Evolutionary conservation across 2,329 filamentous ascomycete species (phyloP), one percentile per base, ranked within the genome.

Genomic region (Penicillium sp.): DNA sequence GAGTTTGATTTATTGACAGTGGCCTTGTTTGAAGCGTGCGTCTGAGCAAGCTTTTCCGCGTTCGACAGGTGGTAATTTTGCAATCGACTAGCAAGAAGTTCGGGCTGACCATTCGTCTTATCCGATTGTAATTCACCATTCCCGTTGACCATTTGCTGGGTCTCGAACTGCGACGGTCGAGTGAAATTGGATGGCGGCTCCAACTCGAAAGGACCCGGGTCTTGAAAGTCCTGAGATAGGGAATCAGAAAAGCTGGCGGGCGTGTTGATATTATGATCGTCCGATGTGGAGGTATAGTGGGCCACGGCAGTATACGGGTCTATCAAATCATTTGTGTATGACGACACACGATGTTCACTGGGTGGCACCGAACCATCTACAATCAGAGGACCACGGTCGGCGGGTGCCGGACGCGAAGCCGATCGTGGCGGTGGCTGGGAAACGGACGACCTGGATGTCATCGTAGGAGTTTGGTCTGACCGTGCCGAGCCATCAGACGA

Each of bases 341-440:
- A 65, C 23, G 70, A 64, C 26, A 70, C 60, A 27, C 72, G 72
- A 25, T 65, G 66, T 47, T 78, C 76, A 60, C 69, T 75, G 3
- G 65, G 70, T 31, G 74, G 73, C 29, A 78, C 72, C 14, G 78
- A 80, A 7, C 79, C 79, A 67, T 81, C 78, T 6, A 80, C 75
- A 37, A 81, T 79, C 55, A 80, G 62, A 27, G 78, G 78, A 9
- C 77, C 78, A 35, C 73, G 69, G 55, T 72, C 69, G 44, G 65
- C 65, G 4, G 69, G 55, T 33, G 65, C 63, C n/a, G 60, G 63
- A 37, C 72, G 72, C n/a, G 70, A 59, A 23, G 66, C 53, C 13
- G 66, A 57, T 31, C 68, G 63, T 43, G 60, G 66, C 45, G 42
- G 49, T 11, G 47, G 58, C 26, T 69, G 65, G 10, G 63, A 58